Conservation (phyloP, 1,284 basidiomycete genomes). For the Fomitopsis pinicola region DNA sequence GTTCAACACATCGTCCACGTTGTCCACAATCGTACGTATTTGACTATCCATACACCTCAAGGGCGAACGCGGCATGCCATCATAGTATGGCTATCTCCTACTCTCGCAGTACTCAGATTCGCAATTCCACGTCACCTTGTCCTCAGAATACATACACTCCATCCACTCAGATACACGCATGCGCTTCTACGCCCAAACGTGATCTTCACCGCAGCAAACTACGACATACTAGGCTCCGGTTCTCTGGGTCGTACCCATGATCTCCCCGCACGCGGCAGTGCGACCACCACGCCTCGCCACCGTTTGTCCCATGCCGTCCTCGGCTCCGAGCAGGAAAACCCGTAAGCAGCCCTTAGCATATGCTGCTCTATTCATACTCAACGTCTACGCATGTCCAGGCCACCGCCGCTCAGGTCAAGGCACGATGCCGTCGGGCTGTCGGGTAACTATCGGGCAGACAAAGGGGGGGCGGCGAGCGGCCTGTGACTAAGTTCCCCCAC, state of each 20-base stretch:
- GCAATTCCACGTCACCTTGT: conserved; percentile 6
- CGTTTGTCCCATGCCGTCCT: not conserved
- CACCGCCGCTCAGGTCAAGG: not conserved
- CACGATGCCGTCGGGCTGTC: not conserved
- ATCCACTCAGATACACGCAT: not conserved
- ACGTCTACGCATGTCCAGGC: not conserved
- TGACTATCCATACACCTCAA: not conserved
- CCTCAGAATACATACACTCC: conserved; percentile 2
- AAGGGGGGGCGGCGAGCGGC: not conserved
- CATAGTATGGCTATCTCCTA: not conserved
- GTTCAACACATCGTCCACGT: not conserved
- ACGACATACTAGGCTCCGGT: conserved; percentile 3
- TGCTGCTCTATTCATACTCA: not conserved
- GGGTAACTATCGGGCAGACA: too few species aligned
- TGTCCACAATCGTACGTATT: not conserved
- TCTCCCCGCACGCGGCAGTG: not conserved
- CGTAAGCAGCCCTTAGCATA: not conserved
- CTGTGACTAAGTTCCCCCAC: not conserved
- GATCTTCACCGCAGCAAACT: conserved; percentile 5
- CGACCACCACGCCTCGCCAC: not conserved
- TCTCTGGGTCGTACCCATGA: not conserved
- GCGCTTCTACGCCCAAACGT: not conserved
- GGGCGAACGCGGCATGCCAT: not conserved
- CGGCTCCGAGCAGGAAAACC: conserved; percentile 1
- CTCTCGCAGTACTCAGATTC: not conserved